A percentile compares a stretch with the other conserved stretches of the same genome.
Conservation (phyloP, 495 filamentous ascomycete genomes). For the Talaromyces adpressus region DNA sequence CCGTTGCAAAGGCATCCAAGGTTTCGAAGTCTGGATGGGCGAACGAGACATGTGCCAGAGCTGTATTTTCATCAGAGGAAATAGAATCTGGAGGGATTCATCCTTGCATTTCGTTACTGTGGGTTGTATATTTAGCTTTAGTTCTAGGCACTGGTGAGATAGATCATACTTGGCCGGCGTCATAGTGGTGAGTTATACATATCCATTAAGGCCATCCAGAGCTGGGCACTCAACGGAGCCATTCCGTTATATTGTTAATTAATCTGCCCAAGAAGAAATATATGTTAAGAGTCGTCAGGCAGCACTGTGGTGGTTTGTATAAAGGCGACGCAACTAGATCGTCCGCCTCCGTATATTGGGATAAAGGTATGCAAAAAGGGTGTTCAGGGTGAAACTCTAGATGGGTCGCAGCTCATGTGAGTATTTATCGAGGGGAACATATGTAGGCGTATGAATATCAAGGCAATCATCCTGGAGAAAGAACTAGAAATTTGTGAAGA, state of each 20-base stretch:
- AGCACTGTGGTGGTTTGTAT: neutral
- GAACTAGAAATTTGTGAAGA: conserved; percentile 30
- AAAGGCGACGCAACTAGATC: neutral
- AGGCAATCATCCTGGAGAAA: conserved; percentile 30
- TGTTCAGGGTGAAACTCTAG: neutral
- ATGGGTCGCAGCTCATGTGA: neutral
- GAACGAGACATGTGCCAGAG: conserved; percentile 53
- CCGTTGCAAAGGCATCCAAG: conserved; percentile 40
- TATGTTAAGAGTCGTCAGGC: neutral
- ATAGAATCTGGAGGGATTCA: conserved; percentile 8
- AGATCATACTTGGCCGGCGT: neutral
- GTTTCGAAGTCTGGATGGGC: conserved; percentile 42
- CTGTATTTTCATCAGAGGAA: conserved; percentile 25
- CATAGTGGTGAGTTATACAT: neutral
- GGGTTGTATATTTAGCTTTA: neutral
- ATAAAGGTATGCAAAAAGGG: neutral
- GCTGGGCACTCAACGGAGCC: neutral
- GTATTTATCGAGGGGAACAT: neutral
- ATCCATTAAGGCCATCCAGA: neutral
- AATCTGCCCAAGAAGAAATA: neutral
- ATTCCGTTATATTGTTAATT: neutral
- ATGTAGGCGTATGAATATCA: conserved; percentile 17
- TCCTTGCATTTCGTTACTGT: neutral
- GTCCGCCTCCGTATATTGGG: neutral
- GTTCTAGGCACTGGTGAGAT: neutral